Base-by-base conservation (phyloP, 1,284 basidiomycete species). In the Fomitopsis schrenkii region DNA sequence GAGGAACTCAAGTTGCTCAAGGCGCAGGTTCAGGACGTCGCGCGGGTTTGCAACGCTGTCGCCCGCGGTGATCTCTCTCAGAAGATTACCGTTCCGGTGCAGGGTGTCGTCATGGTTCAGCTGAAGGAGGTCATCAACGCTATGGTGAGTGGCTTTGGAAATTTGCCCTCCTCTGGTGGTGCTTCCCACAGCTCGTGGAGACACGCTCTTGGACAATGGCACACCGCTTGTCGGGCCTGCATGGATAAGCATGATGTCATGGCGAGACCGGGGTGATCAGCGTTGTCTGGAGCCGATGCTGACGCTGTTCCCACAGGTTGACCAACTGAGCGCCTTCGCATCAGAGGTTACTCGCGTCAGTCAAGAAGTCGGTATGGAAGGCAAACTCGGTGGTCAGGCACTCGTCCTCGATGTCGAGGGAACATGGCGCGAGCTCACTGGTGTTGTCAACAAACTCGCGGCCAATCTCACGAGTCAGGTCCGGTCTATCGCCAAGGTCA, bases 41-140 rank as follows among this genome's bases (percentile, higher is more conserved):
- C 91, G 46, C 83, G 95, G 42, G 96, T 98, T 36, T 98, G 96
- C 77, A 95, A 95, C 75, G 96, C 96, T 22, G 96, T 99, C 66
- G 97, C 97, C 0, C 83, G 88, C 26, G 96, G 96, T 36, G 97
- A 99, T 74, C 78, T 99, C 66, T 92, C 90, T 52, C 94, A 98
- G 79, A 97, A 97, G 80, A 97, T 99, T 67, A 96, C 93, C 46
- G 95, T 98, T 6, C 93, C 91, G 36, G 97, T 98, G 6, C 94
- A 98, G 75, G 96, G 96, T 66, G 91, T 93, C 62, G 94, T 97
- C 63, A 97, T 99, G 95, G 91, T 96, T 19, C 94, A 97, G 76
- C 87, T 98, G 71, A 98, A 98, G 82, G 94, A 98, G 67, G 95
- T 97, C 68, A 97, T 98, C 80, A 98, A 98, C 72, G 90, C 91